Evolutionary conservation across 345 rosid species (phyloP), one percentile per base, ranked within the genome.

Genomic region (Trapa bicornis): DNA sequence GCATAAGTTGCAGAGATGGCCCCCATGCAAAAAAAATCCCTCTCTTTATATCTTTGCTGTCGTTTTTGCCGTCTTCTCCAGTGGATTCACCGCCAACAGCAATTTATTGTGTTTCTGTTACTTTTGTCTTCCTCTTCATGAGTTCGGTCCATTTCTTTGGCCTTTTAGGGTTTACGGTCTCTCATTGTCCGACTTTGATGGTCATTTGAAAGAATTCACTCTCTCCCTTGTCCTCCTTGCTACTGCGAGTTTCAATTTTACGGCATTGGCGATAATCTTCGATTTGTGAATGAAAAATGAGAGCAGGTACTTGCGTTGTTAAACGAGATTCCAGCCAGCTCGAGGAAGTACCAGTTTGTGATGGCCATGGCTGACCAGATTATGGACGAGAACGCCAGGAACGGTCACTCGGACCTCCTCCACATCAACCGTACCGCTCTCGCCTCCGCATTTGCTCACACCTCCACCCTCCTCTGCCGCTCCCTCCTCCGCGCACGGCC

Each of bases 361-460:
- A 74, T 85, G 88, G 75, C 84, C 64, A 82, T 88, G 97, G 93
- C 89, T 0, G 93, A 86, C 70, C 84, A 82, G 73, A 85, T 86
- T 69, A 78, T 91, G 89, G 91, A 86, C 53, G 97, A 85, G 2
- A 88, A 91, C 60, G 80, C 83, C 58, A 66, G 75, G 11, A 74
- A 80, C 47, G 75, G 79, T 63, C 75, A 82, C 56, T 29, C n/a
- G 35, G 85, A 84, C 15, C 86, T 91, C 33, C 69, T 81, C 33
- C 69, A 81, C 10, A 85, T 91, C 58, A 91, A 88, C 52, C 78
- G 86, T 14, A 63, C 29, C 6, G 88, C 91, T 50, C 82, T 91
- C 0, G 78, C 91, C 35, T 78, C 81, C 1, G 80, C 93, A 9
- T 91, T 85, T 54, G 77, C 80, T 0, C 85, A 86, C 32, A 86